Evolutionary conservation across 1,284 basidiomycete genomes (phyloP).

Genomic region (Rhizoctonia solani): DNA sequence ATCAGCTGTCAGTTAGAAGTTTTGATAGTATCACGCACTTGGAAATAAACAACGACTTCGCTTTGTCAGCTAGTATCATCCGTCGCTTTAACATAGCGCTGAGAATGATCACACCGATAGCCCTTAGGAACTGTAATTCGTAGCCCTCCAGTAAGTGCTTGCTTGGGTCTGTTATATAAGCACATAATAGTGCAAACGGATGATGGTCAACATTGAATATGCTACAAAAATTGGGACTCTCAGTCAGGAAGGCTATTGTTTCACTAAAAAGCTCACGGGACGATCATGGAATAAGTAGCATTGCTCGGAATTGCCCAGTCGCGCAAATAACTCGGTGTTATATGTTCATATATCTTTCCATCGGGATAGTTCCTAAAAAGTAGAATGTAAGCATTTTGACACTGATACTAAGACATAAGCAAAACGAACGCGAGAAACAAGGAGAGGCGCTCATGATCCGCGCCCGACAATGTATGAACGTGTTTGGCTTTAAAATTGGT

Average conservation of each 20-base stretch:
- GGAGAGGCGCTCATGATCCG: conserved; percentile 74
- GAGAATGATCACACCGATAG: conserved; percentile 91
- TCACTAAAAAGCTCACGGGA: conserved; percentile 24
- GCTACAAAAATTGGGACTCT: conserved; percentile 62
- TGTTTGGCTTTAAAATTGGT: conserved; percentile 28
- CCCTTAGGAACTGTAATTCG: conserved; percentile 88
- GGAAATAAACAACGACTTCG: conserved; percentile 87
- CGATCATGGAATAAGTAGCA: conserved; percentile 86
- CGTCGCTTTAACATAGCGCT: conserved; percentile 90
- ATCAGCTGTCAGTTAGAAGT: conserved; percentile 35
- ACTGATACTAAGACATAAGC: neutral
- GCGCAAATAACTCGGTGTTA: conserved; percentile 75
- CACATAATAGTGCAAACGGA: conserved; percentile 90
- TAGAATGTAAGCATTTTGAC: neutral
- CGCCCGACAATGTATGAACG: conserved; percentile 58
- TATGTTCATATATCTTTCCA: conserved; percentile 82
- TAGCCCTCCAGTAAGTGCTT: conserved; percentile 89
- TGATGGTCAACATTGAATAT: conserved; percentile 90
- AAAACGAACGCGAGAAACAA: conserved; percentile 59
- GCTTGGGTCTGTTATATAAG: conserved; percentile 79
- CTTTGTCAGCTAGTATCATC: conserved; percentile 94
- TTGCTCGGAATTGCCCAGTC: conserved; percentile 72
- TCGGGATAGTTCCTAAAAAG: conserved; percentile 64
- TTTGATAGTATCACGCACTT: conserved; percentile 59
- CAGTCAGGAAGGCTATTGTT: neutral